Percentiles rank a stretch among this genome's conserved stretches.
Conservation (phyloP, 169 alveolate species). For the Plasmodium vinckei region DNA sequence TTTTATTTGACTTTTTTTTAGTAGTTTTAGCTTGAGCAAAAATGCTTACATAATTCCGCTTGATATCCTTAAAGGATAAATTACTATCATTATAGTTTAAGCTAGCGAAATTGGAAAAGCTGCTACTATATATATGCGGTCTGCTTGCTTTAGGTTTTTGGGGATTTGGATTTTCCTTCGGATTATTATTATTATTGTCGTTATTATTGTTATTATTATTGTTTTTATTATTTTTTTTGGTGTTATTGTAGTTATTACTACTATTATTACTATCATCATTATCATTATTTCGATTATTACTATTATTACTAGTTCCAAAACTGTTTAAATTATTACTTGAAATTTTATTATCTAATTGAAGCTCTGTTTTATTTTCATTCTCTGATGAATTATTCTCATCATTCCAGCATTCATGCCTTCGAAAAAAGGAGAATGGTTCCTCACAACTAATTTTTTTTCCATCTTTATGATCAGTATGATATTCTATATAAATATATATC, state of each 20-base stretch:
- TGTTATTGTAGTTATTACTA: not conserved
- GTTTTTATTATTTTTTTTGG: not conserved
- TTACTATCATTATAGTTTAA: slow-evolving; percentile 66
- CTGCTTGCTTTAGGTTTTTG: slow-evolving; percentile 18
- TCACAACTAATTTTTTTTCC: slow-evolving; percentile 86
- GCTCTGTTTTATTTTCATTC: slow-evolving; percentile 40
- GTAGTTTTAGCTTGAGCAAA: slow-evolving; percentile 63
- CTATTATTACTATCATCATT: not conserved
- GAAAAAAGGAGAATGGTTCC: slow-evolving; percentile 89
- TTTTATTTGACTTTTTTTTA: slow-evolving; percentile 25
- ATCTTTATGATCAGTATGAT: slow-evolving; percentile 89
- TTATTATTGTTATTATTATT: not conserved
- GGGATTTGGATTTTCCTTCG: not conserved
- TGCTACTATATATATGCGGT: slow-evolving; percentile 30
- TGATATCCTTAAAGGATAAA: slow-evolving; percentile 62
- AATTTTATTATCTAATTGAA: slow-evolving; percentile 22
- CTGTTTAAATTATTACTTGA: slow-evolving; percentile 41
- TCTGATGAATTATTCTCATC: slow-evolving; percentile 77
- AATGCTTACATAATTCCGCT: slow-evolving; percentile 65
- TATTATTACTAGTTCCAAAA: slow-evolving; percentile 23
- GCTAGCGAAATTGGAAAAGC: slow-evolving; percentile 56
- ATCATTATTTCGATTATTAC: slow-evolving; percentile 15
- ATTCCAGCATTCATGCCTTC: slow-evolving; percentile 90
- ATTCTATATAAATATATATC: slow-evolving; percentile 88
- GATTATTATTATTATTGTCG: not conserved